Evolutionary conservation across 2,329 filamentous ascomycete species (phyloP).

Genomic region (Fusarium cyanostomum): DNA sequence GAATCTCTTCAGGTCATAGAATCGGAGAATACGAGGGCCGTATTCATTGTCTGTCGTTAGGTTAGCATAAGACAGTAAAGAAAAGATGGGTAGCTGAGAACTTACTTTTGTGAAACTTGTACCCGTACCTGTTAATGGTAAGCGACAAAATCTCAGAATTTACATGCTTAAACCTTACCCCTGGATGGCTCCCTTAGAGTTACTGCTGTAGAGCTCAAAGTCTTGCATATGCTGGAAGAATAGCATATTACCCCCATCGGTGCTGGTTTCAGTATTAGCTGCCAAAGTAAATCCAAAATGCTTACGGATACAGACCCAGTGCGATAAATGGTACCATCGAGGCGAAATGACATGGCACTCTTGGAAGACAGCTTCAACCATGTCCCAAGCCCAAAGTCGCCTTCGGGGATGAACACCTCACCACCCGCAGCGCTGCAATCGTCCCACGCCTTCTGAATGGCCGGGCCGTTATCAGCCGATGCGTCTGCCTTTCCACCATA

Average conservation of each 20-base stretch:
- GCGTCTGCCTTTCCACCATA: constrained; percentile 27
- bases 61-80: not conserved
- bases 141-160: constrained; percentile 16
- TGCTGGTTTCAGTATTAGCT: constrained; percentile 4
- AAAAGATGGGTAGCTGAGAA: no score
- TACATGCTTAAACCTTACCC: constrained; percentile 22
- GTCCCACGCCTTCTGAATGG: constrained; percentile 33
- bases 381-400: constrained; percentile 30
- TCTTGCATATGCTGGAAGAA: constrained; percentile 33
- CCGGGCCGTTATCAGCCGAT: constrained; percentile 24
- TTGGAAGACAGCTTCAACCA: constrained; percentile 31
- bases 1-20: constrained; percentile 29
- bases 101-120: constrained; percentile 1
- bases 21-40: constrained; percentile 32
- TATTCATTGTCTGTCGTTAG: constrained; percentile 10
- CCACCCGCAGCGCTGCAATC: constrained; percentile 25
- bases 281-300: rapidly evolving
- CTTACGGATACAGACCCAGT: constrained; percentile 10
- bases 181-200: constrained; percentile 33
- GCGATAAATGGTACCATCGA: constrained; percentile 31
- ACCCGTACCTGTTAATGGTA: not conserved
- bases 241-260: constrained; percentile 29
- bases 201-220: constrained; percentile 37
- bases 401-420: constrained; percentile 29
- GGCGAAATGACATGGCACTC: constrained; percentile 32